Evolutionary conservation across 2,329 filamentous ascomycete species (phyloP), one percentile per base, ranked within the genome.

Genomic region (Ploettnerulaceae sp.): DNA sequence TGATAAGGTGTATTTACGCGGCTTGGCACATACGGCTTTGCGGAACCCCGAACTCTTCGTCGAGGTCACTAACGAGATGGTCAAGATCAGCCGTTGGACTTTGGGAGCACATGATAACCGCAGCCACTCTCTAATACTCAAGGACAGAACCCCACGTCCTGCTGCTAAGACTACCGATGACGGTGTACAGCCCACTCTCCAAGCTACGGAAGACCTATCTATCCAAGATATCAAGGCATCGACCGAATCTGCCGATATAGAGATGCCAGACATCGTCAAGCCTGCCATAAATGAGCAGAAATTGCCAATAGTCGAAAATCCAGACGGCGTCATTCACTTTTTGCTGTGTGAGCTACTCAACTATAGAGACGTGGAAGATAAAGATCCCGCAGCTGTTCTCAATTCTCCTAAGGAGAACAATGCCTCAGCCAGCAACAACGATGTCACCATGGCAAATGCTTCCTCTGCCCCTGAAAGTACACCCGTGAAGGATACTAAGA

Each of bases 251-350:
- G 67, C 64, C 36, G 79, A 82, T 55, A 79, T 78, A 56, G 75
- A 80, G 20, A 77, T 81, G 70, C 65, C 71, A 2, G 84, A 88
- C 58, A 75, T 71, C 15, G 72, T 77, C 3, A 95, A 91, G 65
- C 66, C 66, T 24, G 55, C 72, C 3, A 58, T 69, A 0, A 64
- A 69, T 26, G 89, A 96, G 50, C 68, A 80, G 31, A 96, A 94
- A 67, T 74, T 86, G 7, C 91, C 93, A 1, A 75, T 90, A 9
- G 82, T 96, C 5, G 90, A 96, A 65, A 89, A 93, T 52, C 89
- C 91, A 0, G 93, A 97, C 65, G 93, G 93, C 3, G 89, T 98
- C 3, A 84, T 98, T 48, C 89, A 97, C 61, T 98, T 95, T 66
- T 74, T 98, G 17, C 80, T 98, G 4, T 94, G 87, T 48, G 93